A percentile compares a stretch with the other conserved stretches of the same genome.
Conservation (phyloP, 2,329 filamentous ascomycete species). For the Calonectria pteridis region DNA sequence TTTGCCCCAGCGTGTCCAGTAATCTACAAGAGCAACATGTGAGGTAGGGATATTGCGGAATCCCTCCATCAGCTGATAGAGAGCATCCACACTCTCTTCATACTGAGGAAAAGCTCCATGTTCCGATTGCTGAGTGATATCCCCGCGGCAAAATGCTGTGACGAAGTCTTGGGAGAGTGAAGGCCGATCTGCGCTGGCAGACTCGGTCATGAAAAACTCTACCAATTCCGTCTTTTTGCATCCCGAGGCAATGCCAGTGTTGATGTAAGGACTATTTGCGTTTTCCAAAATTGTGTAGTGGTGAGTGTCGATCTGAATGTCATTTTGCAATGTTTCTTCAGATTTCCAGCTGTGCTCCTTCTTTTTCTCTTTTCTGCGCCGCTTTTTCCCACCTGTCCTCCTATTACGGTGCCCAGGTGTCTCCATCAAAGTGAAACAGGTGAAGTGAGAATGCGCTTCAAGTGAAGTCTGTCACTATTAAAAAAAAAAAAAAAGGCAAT, state of each 20-base stretch:
- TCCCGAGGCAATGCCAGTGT: background rate
- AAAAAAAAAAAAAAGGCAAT: background rate
- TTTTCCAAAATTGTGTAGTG: background rate
- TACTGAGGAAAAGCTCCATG: background rate
- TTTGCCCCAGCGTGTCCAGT: background rate
- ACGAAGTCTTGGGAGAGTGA: background rate
- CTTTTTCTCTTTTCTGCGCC: background rate
- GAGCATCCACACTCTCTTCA: background rate
- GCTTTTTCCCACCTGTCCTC: background rate
- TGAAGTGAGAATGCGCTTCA: background rate
- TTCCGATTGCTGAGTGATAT: background rate
- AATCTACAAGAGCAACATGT: background rate
- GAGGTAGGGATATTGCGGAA: background rate
- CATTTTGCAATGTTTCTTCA: background rate
- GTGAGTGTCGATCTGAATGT: background rate
- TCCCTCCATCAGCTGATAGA: background rate
- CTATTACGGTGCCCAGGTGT: background rate
- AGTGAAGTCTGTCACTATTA: background rate
- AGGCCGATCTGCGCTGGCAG: background rate
- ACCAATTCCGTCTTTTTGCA: background rate
- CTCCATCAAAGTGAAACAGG: background rate
- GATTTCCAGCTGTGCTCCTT: background rate
- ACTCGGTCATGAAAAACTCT: background rate
- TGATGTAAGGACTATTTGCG: background rate
- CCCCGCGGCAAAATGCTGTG: background rate